These are phyloP conservation scores for Cordyceps cicadae DNA, from an alignment of 2,329 filamentous ascomycete genomes.

Conservation along the genomic window DNA sequence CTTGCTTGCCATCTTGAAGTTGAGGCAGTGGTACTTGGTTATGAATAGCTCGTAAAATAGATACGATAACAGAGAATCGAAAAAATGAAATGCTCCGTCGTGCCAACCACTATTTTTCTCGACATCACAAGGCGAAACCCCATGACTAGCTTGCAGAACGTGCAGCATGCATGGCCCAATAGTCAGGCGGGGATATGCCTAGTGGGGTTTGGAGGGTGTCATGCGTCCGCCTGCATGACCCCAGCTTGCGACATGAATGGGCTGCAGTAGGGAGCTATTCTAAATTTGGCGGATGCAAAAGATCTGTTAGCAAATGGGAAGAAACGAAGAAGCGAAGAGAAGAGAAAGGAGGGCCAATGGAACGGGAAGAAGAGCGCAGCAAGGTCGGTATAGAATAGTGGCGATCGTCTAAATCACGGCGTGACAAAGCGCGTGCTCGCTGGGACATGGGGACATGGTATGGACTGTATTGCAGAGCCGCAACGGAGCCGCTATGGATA, in stretches of 20 bases:
- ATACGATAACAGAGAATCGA: too few species aligned
- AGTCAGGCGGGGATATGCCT: constrained; percentile 1
- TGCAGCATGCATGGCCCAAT: constrained; percentile 7
- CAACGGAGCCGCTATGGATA: constrained; percentile 8
- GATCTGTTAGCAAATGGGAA: neutral
- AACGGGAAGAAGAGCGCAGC: too few species aligned
- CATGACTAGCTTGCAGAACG: constrained; percentile 7
- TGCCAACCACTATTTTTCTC: neutral
- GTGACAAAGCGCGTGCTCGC: neutral
- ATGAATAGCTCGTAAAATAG: too few species aligned
- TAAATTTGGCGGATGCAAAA: neutral
- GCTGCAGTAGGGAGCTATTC: neutral
- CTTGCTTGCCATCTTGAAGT: too few species aligned
- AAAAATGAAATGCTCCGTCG: too few species aligned
- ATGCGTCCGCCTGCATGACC: constrained; percentile 10
- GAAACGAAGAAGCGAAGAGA: neutral
- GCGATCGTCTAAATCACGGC: neutral
- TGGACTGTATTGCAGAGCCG: neutral
- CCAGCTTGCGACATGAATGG: neutral
- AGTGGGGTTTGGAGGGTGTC: constrained; percentile 3
- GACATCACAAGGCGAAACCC: constrained; percentile 1
- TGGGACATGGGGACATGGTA: too few species aligned
- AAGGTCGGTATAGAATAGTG: too few species aligned
- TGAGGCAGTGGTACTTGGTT: too few species aligned
- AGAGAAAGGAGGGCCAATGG: neutral